Conservation (phyloP, 140 eudicot species). For the Bidens hawaiensis region DNA sequence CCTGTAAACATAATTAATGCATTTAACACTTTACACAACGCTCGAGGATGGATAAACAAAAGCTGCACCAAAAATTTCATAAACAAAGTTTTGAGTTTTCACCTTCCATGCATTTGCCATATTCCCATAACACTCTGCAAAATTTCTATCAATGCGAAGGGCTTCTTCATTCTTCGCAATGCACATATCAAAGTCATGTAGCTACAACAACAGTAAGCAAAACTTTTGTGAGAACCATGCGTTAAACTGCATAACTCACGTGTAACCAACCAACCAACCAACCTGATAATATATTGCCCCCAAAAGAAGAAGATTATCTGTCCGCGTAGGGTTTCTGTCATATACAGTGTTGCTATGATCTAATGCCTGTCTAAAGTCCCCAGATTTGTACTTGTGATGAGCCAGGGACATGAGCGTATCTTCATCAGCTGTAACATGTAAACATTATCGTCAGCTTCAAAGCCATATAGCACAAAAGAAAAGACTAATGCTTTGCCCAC, state of each 20-base stretch:
- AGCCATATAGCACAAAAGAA: constrained; percentile 1
- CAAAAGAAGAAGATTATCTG: constrained; percentile 81
- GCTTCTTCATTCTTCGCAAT: constrained; percentile 94
- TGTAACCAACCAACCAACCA: constrained; percentile 44
- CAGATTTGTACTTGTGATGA: constrained; percentile 81
- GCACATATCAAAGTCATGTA: constrained; percentile 82
- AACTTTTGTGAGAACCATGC: constrained; percentile 14
- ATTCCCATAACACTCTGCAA: constrained; percentile 97
- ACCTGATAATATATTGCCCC: constrained; percentile 97
- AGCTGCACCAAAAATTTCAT: background rate
- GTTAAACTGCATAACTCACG: background rate
- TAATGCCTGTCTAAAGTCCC: constrained; percentile 78
- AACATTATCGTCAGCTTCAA: constrained; percentile 15
- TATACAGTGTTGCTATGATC: constrained; percentile 77
- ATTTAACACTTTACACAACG: background rate
- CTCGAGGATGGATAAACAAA: background rate
- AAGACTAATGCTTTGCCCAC: background rate
- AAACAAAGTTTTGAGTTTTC: background rate
- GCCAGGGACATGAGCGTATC: constrained; percentile 63
- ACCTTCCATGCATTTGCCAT: constrained; percentile 99
- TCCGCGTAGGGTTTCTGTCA: constrained; percentile 71
- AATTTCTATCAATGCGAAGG: constrained; percentile 68
- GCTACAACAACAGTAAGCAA: constrained; percentile 33
- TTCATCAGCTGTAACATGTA: constrained; percentile 58
- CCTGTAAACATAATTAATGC: constrained; percentile 40